Evolutionary conservation across 2,329 filamentous ascomycete genomes (phyloP).

Genomic region (Gyromitra esculenta): DNA sequence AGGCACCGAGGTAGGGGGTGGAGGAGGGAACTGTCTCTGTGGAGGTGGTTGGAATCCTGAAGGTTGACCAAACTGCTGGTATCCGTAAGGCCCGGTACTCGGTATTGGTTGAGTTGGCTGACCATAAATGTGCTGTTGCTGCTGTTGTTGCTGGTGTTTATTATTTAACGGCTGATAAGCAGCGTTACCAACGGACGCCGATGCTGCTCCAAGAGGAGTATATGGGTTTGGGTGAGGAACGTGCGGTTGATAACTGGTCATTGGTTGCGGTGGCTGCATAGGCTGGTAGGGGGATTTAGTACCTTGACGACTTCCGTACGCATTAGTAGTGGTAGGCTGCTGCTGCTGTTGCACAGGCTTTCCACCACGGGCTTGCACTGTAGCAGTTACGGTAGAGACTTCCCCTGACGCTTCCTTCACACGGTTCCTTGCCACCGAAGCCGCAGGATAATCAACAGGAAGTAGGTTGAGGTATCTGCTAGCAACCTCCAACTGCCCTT

Average conservation of each 20-base stretch:
- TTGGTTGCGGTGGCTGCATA: constrained; percentile 65
- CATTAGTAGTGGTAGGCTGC: constrained; percentile 50
- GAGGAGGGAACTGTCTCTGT: constrained; percentile 73
- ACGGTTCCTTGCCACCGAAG: constrained; percentile 84
- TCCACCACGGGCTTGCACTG: constrained; percentile 59
- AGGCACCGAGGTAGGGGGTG: constrained; percentile 72
- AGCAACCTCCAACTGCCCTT: constrained; percentile 85
- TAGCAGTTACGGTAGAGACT: constrained; percentile 56
- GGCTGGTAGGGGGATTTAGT: constrained; percentile 48
- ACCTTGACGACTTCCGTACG: constrained; percentile 30
- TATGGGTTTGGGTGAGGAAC: constrained; percentile 58
- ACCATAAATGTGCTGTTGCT: constrained; percentile 20
- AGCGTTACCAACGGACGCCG: too few relatives aligned
- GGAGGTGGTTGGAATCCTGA: constrained; percentile 66
- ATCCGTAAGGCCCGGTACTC: constrained; percentile 50
- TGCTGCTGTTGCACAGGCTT: constrained; percentile 32
- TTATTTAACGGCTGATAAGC: too few relatives aligned
- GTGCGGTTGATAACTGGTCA: constrained; percentile 63
- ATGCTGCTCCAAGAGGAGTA: constrained; percentile 53
- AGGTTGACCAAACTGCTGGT: constrained; percentile 34
- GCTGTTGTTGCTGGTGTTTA: too few relatives aligned
- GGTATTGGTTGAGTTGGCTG: constrained; percentile 47
- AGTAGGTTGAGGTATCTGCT: constrained; percentile 92
- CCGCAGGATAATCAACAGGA: constrained; percentile 82
- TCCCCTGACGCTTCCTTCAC: constrained; percentile 84